phyloP scores from a whole-genome alignment of 2,329 filamentous ascomycete species.

The Zasmidium cellare region DNA sequence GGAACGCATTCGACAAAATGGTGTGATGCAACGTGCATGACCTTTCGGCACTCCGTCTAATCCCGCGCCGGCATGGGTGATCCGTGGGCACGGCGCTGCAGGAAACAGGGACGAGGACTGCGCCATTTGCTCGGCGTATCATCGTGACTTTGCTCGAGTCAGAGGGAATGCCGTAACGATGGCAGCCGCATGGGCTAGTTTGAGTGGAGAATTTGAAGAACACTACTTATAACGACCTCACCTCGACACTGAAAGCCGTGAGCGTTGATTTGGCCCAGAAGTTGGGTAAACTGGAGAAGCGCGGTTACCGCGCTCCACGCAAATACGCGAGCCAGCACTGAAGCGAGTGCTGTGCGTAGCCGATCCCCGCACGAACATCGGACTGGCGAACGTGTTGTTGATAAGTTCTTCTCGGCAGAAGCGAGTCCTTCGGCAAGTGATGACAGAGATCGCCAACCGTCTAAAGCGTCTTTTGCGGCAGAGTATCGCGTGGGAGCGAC shows the following conservation, averaged over 20 bases:
- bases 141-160: background rate
- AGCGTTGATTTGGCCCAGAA: too few relatives aligned
- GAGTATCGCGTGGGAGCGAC: background rate
- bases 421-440: background rate
- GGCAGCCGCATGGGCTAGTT: background rate
- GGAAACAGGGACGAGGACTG: background rate
- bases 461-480: background rate
- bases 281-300: background rate
- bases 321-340: background rate
- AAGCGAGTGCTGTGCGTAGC: background rate
- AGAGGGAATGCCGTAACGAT: background rate
- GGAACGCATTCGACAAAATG: background rate
- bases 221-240: background rate
- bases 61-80: background rate
- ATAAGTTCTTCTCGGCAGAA: too few relatives aligned
- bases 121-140: background rate
- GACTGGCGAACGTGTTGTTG: too few relatives aligned
- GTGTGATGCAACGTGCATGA: background rate
- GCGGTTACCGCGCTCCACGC: background rate
- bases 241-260: background rate
- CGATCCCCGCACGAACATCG: too few relatives aligned
- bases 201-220: background rate
- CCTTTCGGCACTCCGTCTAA: background rate
- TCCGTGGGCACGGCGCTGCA: background rate
- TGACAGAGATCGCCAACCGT: background rate